Evolutionary conservation across 306 rosid species (phyloP).

Genomic region (Carpinus fangiana): DNA sequence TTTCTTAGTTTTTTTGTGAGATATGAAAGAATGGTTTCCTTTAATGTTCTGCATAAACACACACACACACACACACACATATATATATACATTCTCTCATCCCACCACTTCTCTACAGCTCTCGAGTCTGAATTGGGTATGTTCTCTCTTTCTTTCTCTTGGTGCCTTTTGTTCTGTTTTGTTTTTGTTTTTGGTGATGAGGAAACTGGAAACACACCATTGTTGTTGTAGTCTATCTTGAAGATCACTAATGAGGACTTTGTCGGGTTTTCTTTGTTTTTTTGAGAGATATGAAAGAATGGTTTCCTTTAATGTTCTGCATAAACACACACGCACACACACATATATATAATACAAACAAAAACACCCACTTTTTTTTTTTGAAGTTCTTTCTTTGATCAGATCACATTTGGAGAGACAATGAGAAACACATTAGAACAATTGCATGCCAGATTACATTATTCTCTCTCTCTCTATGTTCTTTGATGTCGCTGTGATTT

Average conservation of each 20-base stretch:
- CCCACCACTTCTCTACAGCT: slow-evolving; percentile 32
- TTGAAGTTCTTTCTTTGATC: neutral
- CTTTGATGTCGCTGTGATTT: neutral
- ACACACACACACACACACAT: too few relatives aligned
- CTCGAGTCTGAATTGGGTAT: slow-evolving; percentile 52
- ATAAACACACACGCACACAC: neutral
- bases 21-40: neutral
- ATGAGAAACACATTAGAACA: neutral
- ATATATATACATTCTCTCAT: too few relatives aligned
- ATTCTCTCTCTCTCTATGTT: neutral
- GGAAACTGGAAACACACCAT: neutral
- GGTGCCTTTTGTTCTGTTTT: neutral
- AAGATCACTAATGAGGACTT: neutral
- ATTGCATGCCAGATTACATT: neutral
- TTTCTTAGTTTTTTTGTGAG: neutral
- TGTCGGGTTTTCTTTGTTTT: neutral
- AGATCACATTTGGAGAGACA: neutral
- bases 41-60: too few relatives aligned
- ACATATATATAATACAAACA: too few relatives aligned
- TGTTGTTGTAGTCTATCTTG: neutral
- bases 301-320: neutral
- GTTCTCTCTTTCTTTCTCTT: slow-evolving; percentile 4
- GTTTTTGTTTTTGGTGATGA: neutral
- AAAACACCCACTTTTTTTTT: too few relatives aligned
- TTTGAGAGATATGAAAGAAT: neutral